phyloP scores from a whole-genome alignment of 495 filamentous ascomycete genomes.

The Penicillium mononematosum region DNA sequence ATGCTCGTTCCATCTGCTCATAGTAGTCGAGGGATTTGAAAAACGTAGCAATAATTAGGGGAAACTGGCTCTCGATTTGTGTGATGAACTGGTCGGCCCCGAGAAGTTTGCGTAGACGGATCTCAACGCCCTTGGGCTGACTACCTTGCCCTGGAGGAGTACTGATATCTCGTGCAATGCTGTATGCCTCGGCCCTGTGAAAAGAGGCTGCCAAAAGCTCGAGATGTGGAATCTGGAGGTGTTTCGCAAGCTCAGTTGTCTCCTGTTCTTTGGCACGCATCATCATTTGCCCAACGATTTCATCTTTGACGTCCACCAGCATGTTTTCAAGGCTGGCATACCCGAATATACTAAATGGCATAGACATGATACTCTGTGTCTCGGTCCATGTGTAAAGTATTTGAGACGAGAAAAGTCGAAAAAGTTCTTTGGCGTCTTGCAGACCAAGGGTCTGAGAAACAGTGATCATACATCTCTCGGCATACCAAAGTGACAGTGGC shows the following conservation, averaged over 20 bases:
- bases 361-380: constrained; percentile 56
- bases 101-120: constrained; percentile 63
- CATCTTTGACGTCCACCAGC: constrained; percentile 69
- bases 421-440: constrained; percentile 62
- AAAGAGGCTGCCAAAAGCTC: constrained; percentile 69
- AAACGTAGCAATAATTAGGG: constrained; percentile 70
- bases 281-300: constrained; percentile 76
- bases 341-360: constrained; percentile 81
- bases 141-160: constrained; percentile 51
- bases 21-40: constrained; percentile 70
- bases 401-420: constrained; percentile 86
- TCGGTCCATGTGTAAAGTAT: constrained; percentile 92
- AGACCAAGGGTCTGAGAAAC: constrained; percentile 66
- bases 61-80: constrained; percentile 65
- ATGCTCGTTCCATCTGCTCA: constrained; percentile 70
- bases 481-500: constrained; percentile 61
- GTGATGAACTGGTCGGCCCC: constrained; percentile 62
- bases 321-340: constrained; percentile 69
- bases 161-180: constrained; percentile 74
- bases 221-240: constrained; percentile 52
- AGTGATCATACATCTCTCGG: constrained; percentile 62
- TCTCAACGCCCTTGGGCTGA: constrained; percentile 62
- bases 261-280: constrained; percentile 75
- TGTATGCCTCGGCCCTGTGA: constrained; percentile 78
- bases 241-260: constrained; percentile 54